Evolutionary conservation across 139 green algal genomes (phyloP).

Genomic region (Microglena sp.): DNA sequence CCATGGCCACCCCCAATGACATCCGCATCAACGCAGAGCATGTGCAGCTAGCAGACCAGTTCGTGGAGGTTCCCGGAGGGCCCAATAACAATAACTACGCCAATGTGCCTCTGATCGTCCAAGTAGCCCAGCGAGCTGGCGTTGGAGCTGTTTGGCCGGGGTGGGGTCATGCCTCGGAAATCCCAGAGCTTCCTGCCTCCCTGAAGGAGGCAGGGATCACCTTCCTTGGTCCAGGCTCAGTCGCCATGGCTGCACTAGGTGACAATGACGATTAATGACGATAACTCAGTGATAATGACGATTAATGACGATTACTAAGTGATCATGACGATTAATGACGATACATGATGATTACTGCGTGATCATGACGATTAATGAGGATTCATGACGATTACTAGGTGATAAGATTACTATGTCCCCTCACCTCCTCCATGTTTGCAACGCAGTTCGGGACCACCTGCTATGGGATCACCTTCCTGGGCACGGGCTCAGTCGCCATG

Average conservation of each 20-base stretch:
- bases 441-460: too few relatives aligned
- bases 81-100: conserved; percentile 99
- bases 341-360: too few relatives aligned
- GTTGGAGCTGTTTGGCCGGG: conserved; percentile 96
- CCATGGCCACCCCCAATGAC: conserved; percentile 94
- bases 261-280: too few relatives aligned
- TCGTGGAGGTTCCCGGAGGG: conserved; percentile 95
- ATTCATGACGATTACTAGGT: too few relatives aligned
- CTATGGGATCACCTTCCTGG: conserved; percentile 93
- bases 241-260: conserved; percentile 86
- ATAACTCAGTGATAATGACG: too few relatives aligned
- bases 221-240: conserved; percentile 83
- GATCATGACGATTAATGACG: too few relatives aligned
- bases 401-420: too few relatives aligned
- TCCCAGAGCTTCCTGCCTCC: conserved; percentile 79
- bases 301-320: too few relatives aligned
- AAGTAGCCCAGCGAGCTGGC: conserved; percentile 55
- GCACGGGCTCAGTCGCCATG: conserved; percentile 76
- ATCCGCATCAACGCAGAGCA: conserved; percentile 92
- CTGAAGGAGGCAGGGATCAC: conserved; percentile 63
- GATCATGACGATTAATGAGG: too few relatives aligned
- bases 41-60: conserved; percentile 92
- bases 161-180: conserved; percentile 94
- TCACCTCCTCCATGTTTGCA: too few relatives aligned
- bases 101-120: conserved; percentile 89